Percentiles rank a stretch among this genome's conserved stretches.
phyloP scores from a whole-genome alignment of 2,329 filamentous ascomycete genomes.

The Cylindrodendrum hubeiense region DNA sequence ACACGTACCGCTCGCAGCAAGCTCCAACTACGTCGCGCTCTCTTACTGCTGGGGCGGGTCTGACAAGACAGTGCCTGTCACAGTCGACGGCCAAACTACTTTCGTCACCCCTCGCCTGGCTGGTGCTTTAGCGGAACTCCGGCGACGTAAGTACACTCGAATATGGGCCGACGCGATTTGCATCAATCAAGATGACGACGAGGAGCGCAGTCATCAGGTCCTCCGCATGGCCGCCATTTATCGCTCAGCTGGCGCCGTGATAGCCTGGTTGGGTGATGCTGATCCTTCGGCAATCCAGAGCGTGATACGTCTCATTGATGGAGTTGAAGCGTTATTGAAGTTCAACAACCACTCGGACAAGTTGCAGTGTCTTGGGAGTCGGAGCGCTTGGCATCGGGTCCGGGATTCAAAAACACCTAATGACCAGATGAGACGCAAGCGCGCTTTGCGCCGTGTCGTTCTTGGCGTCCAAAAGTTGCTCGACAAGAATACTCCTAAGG shows the following conservation, averaged over 20 bases:
- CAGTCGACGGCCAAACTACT: neutral
- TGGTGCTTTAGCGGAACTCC: neutral
- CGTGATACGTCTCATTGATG: neutral
- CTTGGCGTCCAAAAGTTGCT: neutral
- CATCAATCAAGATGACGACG: neutral
- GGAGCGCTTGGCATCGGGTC: no score
- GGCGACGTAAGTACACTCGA: neutral
- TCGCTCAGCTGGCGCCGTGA: neutral
- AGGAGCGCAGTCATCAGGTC: neutral
- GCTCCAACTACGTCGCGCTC: conserved; percentile 9
- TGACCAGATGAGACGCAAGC: neutral
- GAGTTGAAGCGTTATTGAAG: neutral
- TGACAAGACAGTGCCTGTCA: neutral
- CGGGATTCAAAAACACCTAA: no score
- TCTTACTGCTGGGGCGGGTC: neutral
- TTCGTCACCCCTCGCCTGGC: neutral
- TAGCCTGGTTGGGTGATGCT: neutral
- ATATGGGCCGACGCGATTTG: neutral
- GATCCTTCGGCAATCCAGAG: neutral
- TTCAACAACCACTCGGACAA: neutral
- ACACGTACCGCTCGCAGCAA: conserved; percentile 1
- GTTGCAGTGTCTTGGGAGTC: no score
- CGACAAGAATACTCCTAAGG: neutral
- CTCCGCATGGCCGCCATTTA: neutral
- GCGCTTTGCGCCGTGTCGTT: neutral